phyloP scores from a whole-genome alignment of 257 asterid genomes.

The Primulina tabacum region DNA sequence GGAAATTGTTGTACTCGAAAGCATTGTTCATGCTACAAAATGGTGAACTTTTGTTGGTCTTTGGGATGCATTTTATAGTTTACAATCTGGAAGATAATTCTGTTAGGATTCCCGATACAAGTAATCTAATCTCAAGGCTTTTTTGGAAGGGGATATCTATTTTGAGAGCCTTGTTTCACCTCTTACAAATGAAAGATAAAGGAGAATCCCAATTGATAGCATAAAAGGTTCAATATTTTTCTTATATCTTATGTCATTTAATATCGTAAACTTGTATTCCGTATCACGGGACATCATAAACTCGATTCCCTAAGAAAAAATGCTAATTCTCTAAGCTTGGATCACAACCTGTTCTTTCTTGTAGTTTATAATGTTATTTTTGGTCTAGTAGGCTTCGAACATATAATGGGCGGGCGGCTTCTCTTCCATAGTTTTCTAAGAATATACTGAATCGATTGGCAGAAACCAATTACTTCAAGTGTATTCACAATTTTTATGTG shows the following conservation, averaged over 20 bases:
- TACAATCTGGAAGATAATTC: slow-evolving; percentile 30
- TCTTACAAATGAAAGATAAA: neutral
- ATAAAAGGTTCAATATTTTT: slow-evolving; percentile 10
- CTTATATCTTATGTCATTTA: too few relatives aligned
- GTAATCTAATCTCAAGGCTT: neutral
- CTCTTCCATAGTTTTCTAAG: neutral
- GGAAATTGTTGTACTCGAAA: slow-evolving; percentile 3
- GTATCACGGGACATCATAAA: too few relatives aligned
- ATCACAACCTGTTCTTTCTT: neutral
- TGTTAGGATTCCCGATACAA: slow-evolving; percentile 20
- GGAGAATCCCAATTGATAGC: neutral
- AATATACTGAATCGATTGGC: neutral
- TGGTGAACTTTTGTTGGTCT: slow-evolving; percentile 38
- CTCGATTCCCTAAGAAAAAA: too few relatives aligned
- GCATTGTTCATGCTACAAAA: slow-evolving; percentile 33
- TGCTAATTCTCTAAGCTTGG: too few relatives aligned
- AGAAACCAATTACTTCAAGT: neutral
- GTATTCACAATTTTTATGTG: neutral
- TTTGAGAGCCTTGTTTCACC: slow-evolving; percentile 48
- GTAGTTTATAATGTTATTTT: neutral
- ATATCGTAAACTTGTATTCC: neutral
- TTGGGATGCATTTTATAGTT: slow-evolving; percentile 24
- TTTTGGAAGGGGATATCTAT: slow-evolving; percentile 35
- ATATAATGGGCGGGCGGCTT: neutral
- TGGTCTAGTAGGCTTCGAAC: neutral